These are phyloP conservation scores for Calonectria hawksworthii DNA, from an alignment of 2,329 filamentous ascomycete genomes.

Conservation along the genomic window DNA sequence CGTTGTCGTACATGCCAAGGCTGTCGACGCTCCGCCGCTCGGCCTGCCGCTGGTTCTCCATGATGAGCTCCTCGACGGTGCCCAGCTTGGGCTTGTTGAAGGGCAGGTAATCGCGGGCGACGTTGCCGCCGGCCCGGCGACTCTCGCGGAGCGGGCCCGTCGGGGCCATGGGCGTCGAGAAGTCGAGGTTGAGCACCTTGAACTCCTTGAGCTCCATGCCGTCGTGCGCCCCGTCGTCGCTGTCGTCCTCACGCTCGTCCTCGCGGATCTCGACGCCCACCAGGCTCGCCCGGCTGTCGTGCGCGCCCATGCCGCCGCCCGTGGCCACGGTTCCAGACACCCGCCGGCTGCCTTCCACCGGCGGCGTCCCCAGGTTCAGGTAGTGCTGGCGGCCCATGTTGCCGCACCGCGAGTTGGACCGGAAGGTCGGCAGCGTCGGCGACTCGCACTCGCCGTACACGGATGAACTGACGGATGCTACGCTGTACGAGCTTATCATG, in stretches of 20 bases:
- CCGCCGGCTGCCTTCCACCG: conserved; percentile 22
- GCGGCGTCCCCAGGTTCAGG: conserved; percentile 56
- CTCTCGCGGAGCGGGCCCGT: conserved; percentile 31
- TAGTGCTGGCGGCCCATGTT: conserved; percentile 61
- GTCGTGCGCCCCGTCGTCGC: conserved; percentile 47
- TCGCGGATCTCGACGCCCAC: conserved; percentile 36
- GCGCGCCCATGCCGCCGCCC: neutral
- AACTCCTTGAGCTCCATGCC: conserved; percentile 33
- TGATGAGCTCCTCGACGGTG: conserved; percentile 45
- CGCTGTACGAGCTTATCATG: conserved; percentile 61
- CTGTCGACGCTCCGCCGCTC: conserved; percentile 54
- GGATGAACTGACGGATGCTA: conserved; percentile 52
- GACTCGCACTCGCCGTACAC: conserved; percentile 49
- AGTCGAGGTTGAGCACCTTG: conserved; percentile 20
- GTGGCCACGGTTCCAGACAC: neutral
- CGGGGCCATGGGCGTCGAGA: conserved; percentile 21
- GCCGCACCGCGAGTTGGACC: conserved; percentile 48
- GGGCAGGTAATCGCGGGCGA: conserved; percentile 35
- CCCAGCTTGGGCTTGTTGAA: conserved; percentile 40
- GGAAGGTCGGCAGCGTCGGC: conserved; percentile 55
- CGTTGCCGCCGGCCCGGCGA: conserved; percentile 36
- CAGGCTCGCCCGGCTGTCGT: conserved; percentile 31
- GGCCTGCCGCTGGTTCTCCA: conserved; percentile 40
- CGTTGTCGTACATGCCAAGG: conserved; percentile 59
- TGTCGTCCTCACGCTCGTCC: conserved; percentile 40